These are phyloP conservation scores for Russula virescens DNA, from an alignment of 768 basidiomycete genomes.

Conservation along the genomic window DNA sequence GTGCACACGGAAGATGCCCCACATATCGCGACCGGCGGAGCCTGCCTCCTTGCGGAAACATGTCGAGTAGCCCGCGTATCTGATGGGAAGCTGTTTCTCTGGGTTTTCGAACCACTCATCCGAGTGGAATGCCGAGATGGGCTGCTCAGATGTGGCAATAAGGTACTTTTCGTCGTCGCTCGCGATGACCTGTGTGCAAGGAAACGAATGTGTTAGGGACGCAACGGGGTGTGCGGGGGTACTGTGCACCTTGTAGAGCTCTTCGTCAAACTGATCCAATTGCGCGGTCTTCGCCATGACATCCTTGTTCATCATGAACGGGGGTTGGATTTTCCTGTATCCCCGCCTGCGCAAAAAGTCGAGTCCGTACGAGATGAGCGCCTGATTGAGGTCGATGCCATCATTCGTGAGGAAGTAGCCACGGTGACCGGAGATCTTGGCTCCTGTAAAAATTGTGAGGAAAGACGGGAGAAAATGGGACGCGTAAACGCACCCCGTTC, in stretches of 20 bases:
- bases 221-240: not conserved
- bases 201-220: not conserved
- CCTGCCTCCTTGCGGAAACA: constrained; percentile 99
- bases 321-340: constrained; percentile 94
- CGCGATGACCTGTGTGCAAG: constrained; percentile 61
- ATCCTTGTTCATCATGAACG: constrained; percentile 98
- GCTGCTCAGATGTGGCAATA: constrained; percentile 98
- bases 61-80: constrained; percentile 85
- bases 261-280: constrained; percentile 97
- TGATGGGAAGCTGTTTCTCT: constrained; percentile 84
- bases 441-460: constrained; percentile 42
- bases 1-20: constrained; percentile 99
- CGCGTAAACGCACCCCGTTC: constrained; percentile 66
- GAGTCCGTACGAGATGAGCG: constrained; percentile 88
- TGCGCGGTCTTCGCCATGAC: constrained; percentile 98
- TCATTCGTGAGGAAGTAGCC: constrained; percentile 96
- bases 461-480: not conserved
- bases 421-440: constrained; percentile 91
- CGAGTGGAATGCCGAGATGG: constrained; percentile 91
- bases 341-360: constrained; percentile 79
- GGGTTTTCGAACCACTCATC: constrained; percentile 98
- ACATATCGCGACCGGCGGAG: constrained; percentile 94
- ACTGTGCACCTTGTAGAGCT: constrained; percentile 84
- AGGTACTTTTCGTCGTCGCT: constrained; percentile 96
- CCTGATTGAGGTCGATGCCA: constrained; percentile 96